phyloP scores from a whole-genome alignment of 345 rosid species.

The Populus simonii region DNA sequence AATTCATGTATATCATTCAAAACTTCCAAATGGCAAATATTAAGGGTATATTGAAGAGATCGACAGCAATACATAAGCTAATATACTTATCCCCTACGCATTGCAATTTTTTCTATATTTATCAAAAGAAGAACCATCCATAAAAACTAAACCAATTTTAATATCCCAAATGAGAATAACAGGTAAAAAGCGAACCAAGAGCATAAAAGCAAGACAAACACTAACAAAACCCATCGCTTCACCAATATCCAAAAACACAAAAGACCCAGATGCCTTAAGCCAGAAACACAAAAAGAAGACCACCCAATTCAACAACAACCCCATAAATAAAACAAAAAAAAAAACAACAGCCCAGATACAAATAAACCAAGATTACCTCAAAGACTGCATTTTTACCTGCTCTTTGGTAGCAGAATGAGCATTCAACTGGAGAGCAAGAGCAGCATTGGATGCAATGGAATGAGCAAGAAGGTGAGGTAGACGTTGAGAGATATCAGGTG shows the following conservation, averaged over 20 bases:
- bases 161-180: background rate
- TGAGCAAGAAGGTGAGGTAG: slow-evolving; percentile 90
- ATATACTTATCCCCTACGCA: background rate
- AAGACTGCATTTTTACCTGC: slow-evolving; percentile 43
- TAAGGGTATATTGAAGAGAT: background rate
- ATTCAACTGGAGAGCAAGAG: slow-evolving; percentile 84
- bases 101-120: background rate
- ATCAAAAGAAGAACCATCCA: background rate
- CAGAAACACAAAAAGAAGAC: background rate
- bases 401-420: slow-evolving; percentile 92
- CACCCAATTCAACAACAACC: background rate
- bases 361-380: background rate
- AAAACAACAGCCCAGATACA: background rate
- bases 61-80: background rate
- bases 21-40: background rate
- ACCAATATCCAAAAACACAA: background rate
- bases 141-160: background rate
- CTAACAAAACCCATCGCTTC: background rate
- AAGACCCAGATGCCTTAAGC: background rate
- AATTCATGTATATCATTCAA: background rate
- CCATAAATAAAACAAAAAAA: background rate
- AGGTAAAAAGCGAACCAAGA: background rate
- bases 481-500: slow-evolving; percentile 81
- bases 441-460: slow-evolving; percentile 88
- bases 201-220: background rate